phyloP scores from a whole-genome alignment of 352 stramenopile species.

The Phytophthora aleatoria region DNA sequence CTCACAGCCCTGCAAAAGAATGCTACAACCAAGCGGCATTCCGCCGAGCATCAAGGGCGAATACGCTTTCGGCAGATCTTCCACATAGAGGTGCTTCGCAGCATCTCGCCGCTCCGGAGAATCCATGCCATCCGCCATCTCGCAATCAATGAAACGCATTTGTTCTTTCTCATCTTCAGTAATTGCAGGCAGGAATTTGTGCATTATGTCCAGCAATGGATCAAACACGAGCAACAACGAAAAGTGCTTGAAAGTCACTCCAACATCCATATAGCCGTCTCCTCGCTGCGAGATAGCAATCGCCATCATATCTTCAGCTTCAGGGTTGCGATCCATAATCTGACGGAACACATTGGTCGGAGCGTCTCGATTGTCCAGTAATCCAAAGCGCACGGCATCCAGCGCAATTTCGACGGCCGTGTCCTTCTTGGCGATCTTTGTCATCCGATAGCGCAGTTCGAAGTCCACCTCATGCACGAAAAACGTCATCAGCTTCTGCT shows the following conservation, averaged over 20 bases:
- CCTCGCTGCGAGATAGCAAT: conserved; percentile 54
- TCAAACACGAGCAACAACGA: conserved; percentile 81
- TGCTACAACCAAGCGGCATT: conserved; percentile 53
- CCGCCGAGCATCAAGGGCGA: conserved; percentile 70
- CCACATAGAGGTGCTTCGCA: conserved; percentile 46
- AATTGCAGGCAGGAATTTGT: conserved; percentile 68
- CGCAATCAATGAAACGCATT: conserved; percentile 71
- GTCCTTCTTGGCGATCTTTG: conserved; percentile 45
- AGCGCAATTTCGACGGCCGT: conserved; percentile 52
- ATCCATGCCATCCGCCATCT: conserved; percentile 42
- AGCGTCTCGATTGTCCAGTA: conserved; percentile 69
- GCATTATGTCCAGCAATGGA: conserved; percentile 57
- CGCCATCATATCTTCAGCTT: conserved; percentile 57
- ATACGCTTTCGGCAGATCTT: conserved; percentile 69
- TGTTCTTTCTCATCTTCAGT: conserved; percentile 73
- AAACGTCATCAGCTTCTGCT: conserved; percentile 58
- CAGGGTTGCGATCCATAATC: conserved; percentile 78
- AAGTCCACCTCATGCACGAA: conserved; percentile 57
- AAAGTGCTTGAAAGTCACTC: conserved; percentile 59
- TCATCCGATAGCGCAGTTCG: conserved; percentile 52
- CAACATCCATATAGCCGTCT: conserved; percentile 62
- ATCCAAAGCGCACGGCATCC: conserved; percentile 62
- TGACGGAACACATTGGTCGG: conserved; percentile 77
- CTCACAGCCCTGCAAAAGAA: conserved; percentile 64
- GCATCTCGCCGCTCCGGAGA: conserved; percentile 67